Base-by-base conservation (phyloP, 345 rosid species). In the Psidium friedrichsthalianum region DNA sequence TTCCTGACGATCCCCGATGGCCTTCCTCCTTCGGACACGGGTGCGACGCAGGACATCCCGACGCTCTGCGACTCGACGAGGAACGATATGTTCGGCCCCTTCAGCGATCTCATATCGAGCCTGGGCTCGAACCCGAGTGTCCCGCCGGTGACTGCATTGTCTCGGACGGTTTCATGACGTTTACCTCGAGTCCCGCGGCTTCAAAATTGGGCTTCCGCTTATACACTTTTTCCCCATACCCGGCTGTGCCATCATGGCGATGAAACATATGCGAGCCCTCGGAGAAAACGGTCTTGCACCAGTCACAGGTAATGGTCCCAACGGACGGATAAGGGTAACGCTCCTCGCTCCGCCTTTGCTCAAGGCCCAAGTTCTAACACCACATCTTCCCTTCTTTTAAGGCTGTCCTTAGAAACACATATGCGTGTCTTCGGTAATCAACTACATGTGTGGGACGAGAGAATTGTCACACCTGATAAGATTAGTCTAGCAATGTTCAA, bases 1-100 rank as follows among this genome's bases (percentile, higher is more conserved):
- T 84, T 84, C 82, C 59, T 82, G 58, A 13, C 86, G 3, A 84
- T 86, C 51, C 85, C 88, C 3, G 88, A 88, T 40, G 87, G 89
- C 5, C 83, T 88, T 22, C 89, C 85, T 5, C 78, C 84, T 32
- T 22, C 81, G 11, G 83, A 84, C 3, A 32, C 83, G 0, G 69
- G 40, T 54, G 85, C 42, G 51, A 82, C 83, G 7, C 88, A 86
- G 55, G 86, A 86, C 57, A 82, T 84, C 3, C 84, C 80, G 11
- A 40, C 82, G 27, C 27, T 88, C 20, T 49, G 87, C 61, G 86
- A 82, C 1, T 56, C 87, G 51, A 76, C 51, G 18, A 36, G 84
- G 44, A 84, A 36, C 24, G 13, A 36, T 11, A 64, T 86, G 51
- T 29, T 56, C 12, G 82, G 40, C 32, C 86, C 90, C 81, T 32